A percentile compares a stretch with the other conserved stretches of the same genome.
phyloP scores from a whole-genome alignment of 495 filamentous ascomycete species.

The Podospora pseudocomata region DNA sequence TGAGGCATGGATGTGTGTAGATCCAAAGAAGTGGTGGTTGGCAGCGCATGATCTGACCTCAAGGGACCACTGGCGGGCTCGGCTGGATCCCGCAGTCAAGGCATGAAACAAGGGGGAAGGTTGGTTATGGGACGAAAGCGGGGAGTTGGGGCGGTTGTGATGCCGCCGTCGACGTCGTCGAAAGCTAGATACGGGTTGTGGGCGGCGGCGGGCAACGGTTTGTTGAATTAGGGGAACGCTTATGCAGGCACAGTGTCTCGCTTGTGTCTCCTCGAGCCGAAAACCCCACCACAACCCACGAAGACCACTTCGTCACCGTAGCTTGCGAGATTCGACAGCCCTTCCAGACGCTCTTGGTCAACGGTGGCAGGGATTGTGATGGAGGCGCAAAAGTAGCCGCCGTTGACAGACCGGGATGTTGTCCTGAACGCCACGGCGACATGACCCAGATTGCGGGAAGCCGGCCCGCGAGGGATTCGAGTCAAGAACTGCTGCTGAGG shows the following conservation, averaged over 20 bases:
- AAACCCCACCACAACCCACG: constrained; percentile 9
- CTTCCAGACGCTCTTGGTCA: constrained; percentile 4
- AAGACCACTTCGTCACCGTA: constrained; percentile 5
- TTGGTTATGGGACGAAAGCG: constrained; percentile 2
- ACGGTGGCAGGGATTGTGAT: constrained; percentile 3
- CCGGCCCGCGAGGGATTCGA: background rate
- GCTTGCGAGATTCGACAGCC: background rate
- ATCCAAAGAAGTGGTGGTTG: constrained; percentile 1
- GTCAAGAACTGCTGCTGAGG: background rate
- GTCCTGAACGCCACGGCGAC: background rate
- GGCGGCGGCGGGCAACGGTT: constrained; percentile 5
- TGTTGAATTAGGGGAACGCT: constrained; percentile 8
- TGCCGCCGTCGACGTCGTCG: background rate
- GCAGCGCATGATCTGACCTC: constrained; percentile 5
- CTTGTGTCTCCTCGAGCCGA: constrained; percentile 8
- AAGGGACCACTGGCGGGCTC: background rate
- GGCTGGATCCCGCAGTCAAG: background rate
- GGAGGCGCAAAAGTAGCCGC: background rate
- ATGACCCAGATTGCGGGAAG: background rate
- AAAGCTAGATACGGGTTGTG: background rate
- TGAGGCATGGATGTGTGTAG: constrained; percentile 13
- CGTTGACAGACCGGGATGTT: background rate
- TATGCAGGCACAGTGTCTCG: constrained; percentile 18
- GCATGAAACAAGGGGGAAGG: background rate
- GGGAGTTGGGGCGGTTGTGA: constrained; percentile 12